A percentile compares a stretch with the other conserved stretches of the same genome.
These are phyloP conservation scores for Euphorbia tirucalli DNA, from an alignment of 345 rosid species.

Conservation along the genomic window DNA sequence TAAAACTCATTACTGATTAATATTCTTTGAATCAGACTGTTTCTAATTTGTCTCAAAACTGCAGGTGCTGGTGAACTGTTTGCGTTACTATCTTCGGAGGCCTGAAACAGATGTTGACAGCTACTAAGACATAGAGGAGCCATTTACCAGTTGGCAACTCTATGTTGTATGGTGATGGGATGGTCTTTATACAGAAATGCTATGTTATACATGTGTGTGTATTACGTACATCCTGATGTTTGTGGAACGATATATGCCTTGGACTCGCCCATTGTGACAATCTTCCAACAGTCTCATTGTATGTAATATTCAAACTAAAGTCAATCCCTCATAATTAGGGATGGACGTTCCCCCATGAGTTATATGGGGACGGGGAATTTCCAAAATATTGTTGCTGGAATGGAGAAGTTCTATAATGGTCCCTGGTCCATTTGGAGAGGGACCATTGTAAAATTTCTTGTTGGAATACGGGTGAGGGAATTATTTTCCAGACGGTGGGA, in stretches of 20 bases:
- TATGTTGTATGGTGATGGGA: slow-evolving; percentile 5
- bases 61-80: slow-evolving; percentile 75
- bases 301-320: not conserved
- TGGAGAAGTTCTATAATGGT: no score
- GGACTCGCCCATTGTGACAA: not conserved
- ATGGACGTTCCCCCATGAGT: no score
- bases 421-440: no score
- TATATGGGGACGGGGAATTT: no score
- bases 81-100: slow-evolving; percentile 89
- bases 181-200: slow-evolving; percentile 7
- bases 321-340: not conserved
- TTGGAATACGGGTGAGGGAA: no score
- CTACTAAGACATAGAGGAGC: slow-evolving; percentile 35
- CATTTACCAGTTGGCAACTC: slow-evolving; percentile 20
- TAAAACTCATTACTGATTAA: not conserved
- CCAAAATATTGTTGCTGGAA: no score
- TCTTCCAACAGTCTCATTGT: not conserved
- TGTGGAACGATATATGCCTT: not conserved
- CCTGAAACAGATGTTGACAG: slow-evolving; percentile 90
- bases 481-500: no score
- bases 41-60: slow-evolving; percentile 2
- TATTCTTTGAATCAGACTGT: not conserved
- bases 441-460: no score
- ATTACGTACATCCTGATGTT: slow-evolving; percentile 1
- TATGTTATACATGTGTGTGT: slow-evolving; percentile 11